phyloP scores from a whole-genome alignment of 371 early-diverging fungal genomes.

The Actinomortierella wolfii region DNA sequence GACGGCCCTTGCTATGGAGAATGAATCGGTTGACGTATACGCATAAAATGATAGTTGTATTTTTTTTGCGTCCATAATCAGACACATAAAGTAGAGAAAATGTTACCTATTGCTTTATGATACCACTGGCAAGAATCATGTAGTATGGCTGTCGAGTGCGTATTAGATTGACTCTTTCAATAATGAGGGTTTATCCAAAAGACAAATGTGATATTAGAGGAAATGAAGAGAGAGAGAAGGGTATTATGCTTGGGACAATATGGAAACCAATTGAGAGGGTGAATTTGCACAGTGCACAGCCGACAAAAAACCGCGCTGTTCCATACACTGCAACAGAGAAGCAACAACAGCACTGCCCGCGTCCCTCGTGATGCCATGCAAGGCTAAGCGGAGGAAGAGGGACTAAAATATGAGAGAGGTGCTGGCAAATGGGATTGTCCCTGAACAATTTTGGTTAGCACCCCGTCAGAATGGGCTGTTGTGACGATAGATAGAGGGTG shows the following conservation, averaged over 20 bases:
- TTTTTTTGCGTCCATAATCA: neutral
- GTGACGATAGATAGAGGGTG: too few species aligned
- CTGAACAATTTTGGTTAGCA: too few species aligned
- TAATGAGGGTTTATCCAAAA: neutral
- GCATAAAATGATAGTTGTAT: slow-evolving; percentile 11
- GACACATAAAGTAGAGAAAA: neutral
- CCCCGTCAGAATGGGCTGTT: too few species aligned
- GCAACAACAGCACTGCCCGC: neutral
- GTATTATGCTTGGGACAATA: too few species aligned
- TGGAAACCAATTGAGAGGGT: too few species aligned
- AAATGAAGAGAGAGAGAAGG: too few species aligned
- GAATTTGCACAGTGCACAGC: too few species aligned
- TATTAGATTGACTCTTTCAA: neutral
- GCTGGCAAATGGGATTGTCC: too few species aligned
- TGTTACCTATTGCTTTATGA: neutral
- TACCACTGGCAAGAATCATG: neutral
- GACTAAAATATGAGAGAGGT: too few species aligned
- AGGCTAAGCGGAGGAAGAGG: too few species aligned
- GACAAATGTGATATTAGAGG: neutral
- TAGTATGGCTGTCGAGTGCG: neutral
- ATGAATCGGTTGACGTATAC: slow-evolving; percentile 54
- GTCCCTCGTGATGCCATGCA: too few species aligned
- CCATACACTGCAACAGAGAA: neutral
- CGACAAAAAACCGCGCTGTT: neutral
- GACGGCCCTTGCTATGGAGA: slow-evolving; percentile 62